phyloP scores from a whole-genome alignment of 176 grass and related monocot genomes.

The Carex parvula region DNA sequence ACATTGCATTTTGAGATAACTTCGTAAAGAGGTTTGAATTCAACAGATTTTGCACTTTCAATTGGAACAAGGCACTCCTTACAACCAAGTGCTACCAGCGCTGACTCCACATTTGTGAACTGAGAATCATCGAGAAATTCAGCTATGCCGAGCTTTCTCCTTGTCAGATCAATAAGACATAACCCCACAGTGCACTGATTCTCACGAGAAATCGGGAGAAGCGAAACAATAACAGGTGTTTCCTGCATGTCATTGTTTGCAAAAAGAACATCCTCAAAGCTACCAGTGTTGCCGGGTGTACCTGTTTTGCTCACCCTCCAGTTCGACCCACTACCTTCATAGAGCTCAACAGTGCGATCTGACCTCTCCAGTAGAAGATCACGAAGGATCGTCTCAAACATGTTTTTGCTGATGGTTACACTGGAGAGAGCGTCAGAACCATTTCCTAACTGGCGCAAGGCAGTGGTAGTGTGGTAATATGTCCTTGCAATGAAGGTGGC shows the following conservation, averaged over 20 bases:
- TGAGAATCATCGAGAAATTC: constrained; percentile 92
- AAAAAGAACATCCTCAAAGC: constrained; percentile 97
- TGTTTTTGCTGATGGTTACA: constrained; percentile 75
- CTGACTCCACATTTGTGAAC: constrained; percentile 92
- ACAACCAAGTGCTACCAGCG: constrained; percentile 79
- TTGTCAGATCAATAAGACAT: constrained; percentile 87
- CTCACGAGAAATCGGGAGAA: constrained; percentile 64
- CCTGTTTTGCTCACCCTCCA: constrained; percentile 89
- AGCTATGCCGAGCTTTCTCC: constrained; percentile 69
- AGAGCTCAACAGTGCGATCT: constrained; percentile 79
- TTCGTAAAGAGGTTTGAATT: constrained; percentile 61
- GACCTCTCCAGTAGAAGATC: constrained; percentile 87
- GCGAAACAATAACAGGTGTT: constrained; percentile 73
- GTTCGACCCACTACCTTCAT: constrained; percentile 87
- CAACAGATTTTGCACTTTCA: constrained; percentile 71
- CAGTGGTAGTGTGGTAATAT: constrained; percentile 92
- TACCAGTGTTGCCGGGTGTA: constrained; percentile 90
- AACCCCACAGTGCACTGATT: constrained; percentile 68
- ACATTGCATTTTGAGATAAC: constrained; percentile 68
- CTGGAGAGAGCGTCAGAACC: constrained; percentile 67
- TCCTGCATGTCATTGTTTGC: constrained; percentile 98
- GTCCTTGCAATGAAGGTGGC: constrained; percentile 80
- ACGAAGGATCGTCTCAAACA: constrained; percentile 91
- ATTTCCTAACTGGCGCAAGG: constrained; percentile 70
- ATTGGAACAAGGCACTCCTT: constrained; percentile 85